Evolutionary conservation across 164 flowering plant species (phyloP).

Genomic region (Chimonanthus salicifolius): DNA sequence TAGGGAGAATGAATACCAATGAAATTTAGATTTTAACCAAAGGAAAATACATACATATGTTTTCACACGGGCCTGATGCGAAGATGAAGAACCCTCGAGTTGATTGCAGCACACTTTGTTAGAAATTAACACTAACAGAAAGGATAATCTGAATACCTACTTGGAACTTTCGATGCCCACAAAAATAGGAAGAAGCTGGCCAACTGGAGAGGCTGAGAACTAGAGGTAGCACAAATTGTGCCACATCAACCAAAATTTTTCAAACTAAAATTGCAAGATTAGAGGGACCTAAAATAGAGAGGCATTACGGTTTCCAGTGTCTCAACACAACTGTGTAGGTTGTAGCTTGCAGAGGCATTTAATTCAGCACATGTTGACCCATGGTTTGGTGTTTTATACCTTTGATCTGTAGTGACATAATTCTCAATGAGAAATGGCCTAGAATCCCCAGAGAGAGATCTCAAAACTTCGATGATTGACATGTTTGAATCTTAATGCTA

Average conservation of each 20-base stretch:
- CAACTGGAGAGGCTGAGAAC: constrained; percentile 34
- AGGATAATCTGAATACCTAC: constrained; percentile 53
- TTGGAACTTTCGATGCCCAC: constrained; percentile 63
- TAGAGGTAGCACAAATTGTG: constrained; percentile 24
- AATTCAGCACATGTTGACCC: background rate
- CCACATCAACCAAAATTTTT: constrained; percentile 28
- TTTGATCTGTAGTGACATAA: background rate
- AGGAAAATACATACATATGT: constrained; percentile 43
- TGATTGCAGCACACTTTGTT: constrained; percentile 40
- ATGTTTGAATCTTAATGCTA: too few species aligned
- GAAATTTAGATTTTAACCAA: constrained; percentile 23
- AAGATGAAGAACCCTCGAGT: constrained; percentile 40
- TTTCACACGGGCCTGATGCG: constrained; percentile 28
- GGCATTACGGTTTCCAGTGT: background rate
- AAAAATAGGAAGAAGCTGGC: constrained; percentile 44
- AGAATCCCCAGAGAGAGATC: background rate
- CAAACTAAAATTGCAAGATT: constrained; percentile 12
- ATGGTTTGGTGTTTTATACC: background rate
- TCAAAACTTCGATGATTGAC: background rate
- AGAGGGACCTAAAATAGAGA: background rate
- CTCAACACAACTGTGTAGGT: background rate
- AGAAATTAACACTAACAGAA: constrained; percentile 41
- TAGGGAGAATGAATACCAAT: constrained; percentile 31
- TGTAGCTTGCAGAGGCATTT: background rate
- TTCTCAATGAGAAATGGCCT: background rate